Conservation (phyloP, 768 basidiomycete species). For the Amanita jacksonii region DNA sequence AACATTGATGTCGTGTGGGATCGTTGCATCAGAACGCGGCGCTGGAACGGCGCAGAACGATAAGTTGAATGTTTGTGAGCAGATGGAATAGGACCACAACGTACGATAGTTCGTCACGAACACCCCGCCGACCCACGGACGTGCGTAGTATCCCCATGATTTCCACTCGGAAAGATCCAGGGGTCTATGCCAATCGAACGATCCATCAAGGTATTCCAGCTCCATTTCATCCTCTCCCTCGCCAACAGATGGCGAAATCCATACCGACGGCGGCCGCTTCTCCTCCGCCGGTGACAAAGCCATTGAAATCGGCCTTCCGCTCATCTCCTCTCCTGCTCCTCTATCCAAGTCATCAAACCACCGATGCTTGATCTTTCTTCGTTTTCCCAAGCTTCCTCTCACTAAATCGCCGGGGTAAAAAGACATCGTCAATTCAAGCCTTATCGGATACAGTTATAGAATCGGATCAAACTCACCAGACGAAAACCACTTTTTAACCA, state of each 20-base stretch:
- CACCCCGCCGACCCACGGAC: slow-evolving; percentile 31
- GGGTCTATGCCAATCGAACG: neutral
- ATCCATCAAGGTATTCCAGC: neutral
- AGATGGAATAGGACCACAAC: slow-evolving; percentile 14
- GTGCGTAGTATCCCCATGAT: slow-evolving; percentile 45
- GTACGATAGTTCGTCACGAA: slow-evolving; percentile 33
- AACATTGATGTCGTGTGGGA: slow-evolving; percentile 14
- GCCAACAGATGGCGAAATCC: too few relatives aligned
- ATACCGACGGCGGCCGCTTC: too few relatives aligned
- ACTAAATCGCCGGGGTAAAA: too few relatives aligned
- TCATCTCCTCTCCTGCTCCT: too few relatives aligned
- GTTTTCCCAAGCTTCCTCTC: neutral
- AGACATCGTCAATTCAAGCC: too few relatives aligned
- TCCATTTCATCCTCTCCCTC: neutral
- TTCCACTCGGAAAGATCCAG: slow-evolving; percentile 32
- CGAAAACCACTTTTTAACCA: slow-evolving; percentile 4
- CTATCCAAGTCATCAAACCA: too few relatives aligned
- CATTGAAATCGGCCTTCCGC: too few relatives aligned
- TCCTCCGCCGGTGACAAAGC: neutral
- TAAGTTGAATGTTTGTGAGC: neutral
- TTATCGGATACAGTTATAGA: too few relatives aligned
- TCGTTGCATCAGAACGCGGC: slow-evolving; percentile 9
- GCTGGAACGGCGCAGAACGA: slow-evolving; percentile 5
- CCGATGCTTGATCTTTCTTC: neutral
- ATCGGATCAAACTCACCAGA: neutral